Base-by-base conservation (phyloP, 257 asterid genomes). In the Haberlea rhodopensis region DNA sequence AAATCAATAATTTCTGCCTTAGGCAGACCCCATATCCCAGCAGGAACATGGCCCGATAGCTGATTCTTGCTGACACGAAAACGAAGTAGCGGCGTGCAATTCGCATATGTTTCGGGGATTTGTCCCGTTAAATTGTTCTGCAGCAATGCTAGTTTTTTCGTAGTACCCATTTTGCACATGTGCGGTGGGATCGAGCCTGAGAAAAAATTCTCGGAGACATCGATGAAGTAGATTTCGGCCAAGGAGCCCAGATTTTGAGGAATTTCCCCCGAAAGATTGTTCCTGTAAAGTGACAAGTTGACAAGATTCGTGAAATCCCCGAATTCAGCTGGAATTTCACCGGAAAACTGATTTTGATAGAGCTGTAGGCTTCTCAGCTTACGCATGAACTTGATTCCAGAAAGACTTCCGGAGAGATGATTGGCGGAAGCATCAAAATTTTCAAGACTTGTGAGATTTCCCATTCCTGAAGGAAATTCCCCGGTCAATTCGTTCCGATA, bases 111-210 rank as follows among this genome's bases (percentile, higher is more conserved):
- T 10, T 45, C 88, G 0, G 98, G 98, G 18, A 91, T 88, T 65
- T 58, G 82, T 0, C 98, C 98, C 0, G 95, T 85, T 67, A 91
- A 80, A 31, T 82, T 70, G 82, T 91, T 91, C 71, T 80, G 75
- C 40, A 91, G 77, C 60, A 91, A 45, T 66, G 85, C 37, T 5
- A 91, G 80, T 68, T 71, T 65, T 9, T 10, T 69, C 95, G 87
- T 86, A 5, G 85, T 74, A 8, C 96, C 95, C 53, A 45, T 65
- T 48, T 76, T 85, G 76, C 98, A 91, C 98, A 91, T 91, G n/a
- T 79, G 85, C 5, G 96, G 98, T 9, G 98, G 98, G 55, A 91
- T 88, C 5, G 78, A 71, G 34, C 98, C 98, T 0, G 90, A 75
- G 10, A 91, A 70, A 29, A 51, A 62, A 71, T 91, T 91, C 64